Conservation (phyloP, 106 monocot species). For the Allium cepa region DNA sequence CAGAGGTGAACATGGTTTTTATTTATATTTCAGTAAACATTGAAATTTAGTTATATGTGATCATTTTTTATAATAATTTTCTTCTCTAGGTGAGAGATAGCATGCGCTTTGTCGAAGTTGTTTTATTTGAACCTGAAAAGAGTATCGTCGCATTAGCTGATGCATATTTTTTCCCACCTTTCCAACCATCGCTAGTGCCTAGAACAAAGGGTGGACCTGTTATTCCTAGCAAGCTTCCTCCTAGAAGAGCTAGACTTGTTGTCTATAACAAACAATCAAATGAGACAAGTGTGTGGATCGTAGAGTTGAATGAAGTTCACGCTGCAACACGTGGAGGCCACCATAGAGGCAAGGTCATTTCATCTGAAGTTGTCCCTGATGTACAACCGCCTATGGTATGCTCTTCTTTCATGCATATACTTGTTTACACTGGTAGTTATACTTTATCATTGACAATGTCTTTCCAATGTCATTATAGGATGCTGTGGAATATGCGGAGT, state of each 20-base stretch:
- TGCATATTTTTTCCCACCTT: conserved; percentile 98
- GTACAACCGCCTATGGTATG: conserved; percentile 98
- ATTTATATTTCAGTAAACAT: background rate
- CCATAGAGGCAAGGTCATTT: conserved; percentile 88
- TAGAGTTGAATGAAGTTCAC: conserved; percentile 87
- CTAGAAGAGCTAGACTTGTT: conserved; percentile 81
- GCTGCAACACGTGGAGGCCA: conserved; percentile 96
- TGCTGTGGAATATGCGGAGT: conserved; percentile 97
- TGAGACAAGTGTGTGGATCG: conserved; percentile 94
- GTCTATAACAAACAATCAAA: conserved; percentile 92
- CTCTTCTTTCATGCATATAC: background rate
- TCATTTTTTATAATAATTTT: background rate
- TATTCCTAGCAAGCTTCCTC: conserved; percentile 85
- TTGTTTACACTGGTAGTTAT: too few species aligned
- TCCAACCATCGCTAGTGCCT: conserved; percentile 90
- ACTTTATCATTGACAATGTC: background rate
- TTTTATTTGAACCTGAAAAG: conserved; percentile 87
- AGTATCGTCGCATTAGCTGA: conserved; percentile 87
- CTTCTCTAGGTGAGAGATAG: conserved; percentile 74
- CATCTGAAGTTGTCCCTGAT: conserved; percentile 83
- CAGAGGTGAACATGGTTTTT: conserved; percentile 52
- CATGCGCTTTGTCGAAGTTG: conserved; percentile 96
- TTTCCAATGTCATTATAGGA: conserved; percentile 32
- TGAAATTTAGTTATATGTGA: background rate
- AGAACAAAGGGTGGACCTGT: conserved; percentile 82